A percentile compares a stretch with the other conserved stretches of the same genome.
These are phyloP conservation scores for Calonectria hawksworthii DNA, from an alignment of 2,329 filamentous ascomycete genomes.

Conservation along the genomic window DNA sequence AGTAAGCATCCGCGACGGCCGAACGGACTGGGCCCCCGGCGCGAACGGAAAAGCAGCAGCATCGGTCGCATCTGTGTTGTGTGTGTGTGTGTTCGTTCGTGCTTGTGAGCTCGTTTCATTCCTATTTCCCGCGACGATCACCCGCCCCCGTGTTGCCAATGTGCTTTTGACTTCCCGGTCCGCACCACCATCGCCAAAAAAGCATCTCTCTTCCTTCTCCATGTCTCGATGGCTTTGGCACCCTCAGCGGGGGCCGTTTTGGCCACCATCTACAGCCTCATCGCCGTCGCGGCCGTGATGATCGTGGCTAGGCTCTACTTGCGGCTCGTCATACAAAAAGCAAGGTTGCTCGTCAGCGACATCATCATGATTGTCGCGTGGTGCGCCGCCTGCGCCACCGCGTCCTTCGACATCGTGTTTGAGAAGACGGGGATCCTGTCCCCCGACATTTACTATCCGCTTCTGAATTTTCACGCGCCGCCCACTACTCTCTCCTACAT, in stretches of 20 bases:
- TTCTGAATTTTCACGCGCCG: neutral
- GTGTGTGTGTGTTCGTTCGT: no score
- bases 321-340: conserved; percentile 31
- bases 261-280: conserved; percentile 4
- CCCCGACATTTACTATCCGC: neutral
- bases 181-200: neutral
- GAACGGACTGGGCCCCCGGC: neutral
- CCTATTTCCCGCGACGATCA: neutral
- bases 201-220: neutral
- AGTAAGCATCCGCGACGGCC: neutral
- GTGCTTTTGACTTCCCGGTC: neutral
- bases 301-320: conserved; percentile 28
- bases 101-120: neutral
- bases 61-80: no score
- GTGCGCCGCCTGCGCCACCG: conserved; percentile 20
- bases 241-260: conserved; percentile 5
- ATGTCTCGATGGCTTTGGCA: conserved; percentile 9
- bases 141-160: neutral
- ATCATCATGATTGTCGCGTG: conserved; percentile 37
- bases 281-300: neutral
- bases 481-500: neutral
- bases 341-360: conserved; percentile 31
- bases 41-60: no score
- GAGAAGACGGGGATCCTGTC: neutral
- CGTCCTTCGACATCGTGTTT: conserved; percentile 25